Base-by-base conservation (phyloP, 1,284 basidiomycete species). In the Leccinum holopus region DNA sequence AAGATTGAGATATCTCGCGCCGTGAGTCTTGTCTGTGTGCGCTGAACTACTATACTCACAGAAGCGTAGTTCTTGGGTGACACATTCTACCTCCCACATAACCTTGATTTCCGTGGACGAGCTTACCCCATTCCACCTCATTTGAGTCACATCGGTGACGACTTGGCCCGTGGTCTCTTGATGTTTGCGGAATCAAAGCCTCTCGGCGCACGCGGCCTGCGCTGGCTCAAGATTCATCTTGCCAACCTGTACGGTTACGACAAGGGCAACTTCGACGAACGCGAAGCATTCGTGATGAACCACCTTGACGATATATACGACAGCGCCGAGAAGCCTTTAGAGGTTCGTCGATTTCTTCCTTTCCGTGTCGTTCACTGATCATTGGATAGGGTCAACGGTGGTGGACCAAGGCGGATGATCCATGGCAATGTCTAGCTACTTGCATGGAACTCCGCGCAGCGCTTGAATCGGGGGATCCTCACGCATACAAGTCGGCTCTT, bases 41-140 rank as follows among this genome's bases (percentile, higher is more conserved):
- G n/a, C 44, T 7, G 58, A 58, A 55, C 32, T 5, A 49, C 8
- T 35, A 25, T 53, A 37, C 60, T 71, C 49, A 66, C 18, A 4
- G 9, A 39, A 51, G 28, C 54, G 1, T 62, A 91, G 89, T 96
- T 94, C 81, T 77, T 95, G 54, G 86, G 85, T 41, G 94, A 98
- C 71, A 87, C 82, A 0, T 91, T 99, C 76, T 99, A 95, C 78
- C 84, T 97, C 65, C 97, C 97, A 0, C 97, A 99, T 78, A 98
- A 98, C 77, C 83, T 99, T 72, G 97, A 99, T 77, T 99, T 99
- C 85, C 88, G 97, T 66, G 97, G 97, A 5, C 90, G 97, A 59
- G 95, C 97, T 1, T 99, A 99, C 74, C 97, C 97, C 21, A 90
- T 98, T 59, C 96, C 97, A 0, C 95, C 97, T 1, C 94, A 98